Conservation (phyloP, 176 grass and related monocot genomes). For the Juncus inflexus region DNA sequence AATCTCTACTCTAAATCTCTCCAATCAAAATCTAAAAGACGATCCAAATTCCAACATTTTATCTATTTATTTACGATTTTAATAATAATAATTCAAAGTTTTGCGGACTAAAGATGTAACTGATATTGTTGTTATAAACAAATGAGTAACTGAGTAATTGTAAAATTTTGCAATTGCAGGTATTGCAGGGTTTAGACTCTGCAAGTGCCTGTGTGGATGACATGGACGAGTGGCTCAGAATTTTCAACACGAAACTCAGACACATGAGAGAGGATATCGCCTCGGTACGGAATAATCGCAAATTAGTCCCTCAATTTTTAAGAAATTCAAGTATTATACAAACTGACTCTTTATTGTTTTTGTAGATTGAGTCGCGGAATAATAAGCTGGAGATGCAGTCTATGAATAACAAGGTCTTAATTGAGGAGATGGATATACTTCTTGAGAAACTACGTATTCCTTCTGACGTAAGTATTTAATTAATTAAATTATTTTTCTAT, state of each 20-base stretch:
- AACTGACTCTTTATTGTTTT: slow-evolving; percentile 17
- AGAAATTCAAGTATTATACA: not conserved
- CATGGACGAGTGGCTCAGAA: slow-evolving; percentile 95
- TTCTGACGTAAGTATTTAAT: slow-evolving; percentile 52
- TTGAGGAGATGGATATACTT: slow-evolving; percentile 92
- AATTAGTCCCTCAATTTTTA: slow-evolving; percentile 3
- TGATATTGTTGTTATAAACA: no score
- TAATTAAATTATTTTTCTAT: slow-evolving; percentile 23
- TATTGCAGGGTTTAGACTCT: slow-evolving; percentile 82
- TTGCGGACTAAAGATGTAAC: no score
- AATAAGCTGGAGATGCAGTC: slow-evolving; percentile 98
- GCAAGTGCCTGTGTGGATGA: slow-evolving; percentile 80
- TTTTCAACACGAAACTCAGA: slow-evolving; percentile 96
- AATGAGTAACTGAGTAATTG: no score
- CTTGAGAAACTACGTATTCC: slow-evolving; percentile 82
- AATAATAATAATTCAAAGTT: no score
- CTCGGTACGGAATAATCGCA: slow-evolving; percentile 41
- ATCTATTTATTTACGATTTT: no score
- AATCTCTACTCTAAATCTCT: no score
- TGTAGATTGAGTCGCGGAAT: slow-evolving; percentile 98
- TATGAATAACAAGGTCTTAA: slow-evolving; percentile 70
- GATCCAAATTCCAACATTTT: no score
- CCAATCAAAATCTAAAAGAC: no score
- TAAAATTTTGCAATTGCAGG: slow-evolving; percentile 37
- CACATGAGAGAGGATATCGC: slow-evolving; percentile 99